Base-by-base conservation (phyloP, 176 grass and related monocot species). In the Tillandsia fasciculata region DNA sequence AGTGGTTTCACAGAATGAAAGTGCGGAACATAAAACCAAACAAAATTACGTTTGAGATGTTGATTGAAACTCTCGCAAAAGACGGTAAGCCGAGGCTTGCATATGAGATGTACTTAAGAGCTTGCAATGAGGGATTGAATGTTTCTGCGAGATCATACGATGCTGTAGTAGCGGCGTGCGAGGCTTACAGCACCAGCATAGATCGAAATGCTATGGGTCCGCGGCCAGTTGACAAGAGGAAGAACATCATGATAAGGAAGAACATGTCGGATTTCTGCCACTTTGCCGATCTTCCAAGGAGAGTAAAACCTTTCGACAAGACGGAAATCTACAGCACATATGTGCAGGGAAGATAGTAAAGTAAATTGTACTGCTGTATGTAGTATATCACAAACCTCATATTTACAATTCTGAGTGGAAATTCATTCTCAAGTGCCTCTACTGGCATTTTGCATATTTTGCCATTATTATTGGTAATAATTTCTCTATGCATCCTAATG, bases 1-100 rank as follows among this genome's bases (percentile, higher is more conserved):
- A 97, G 61, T 97, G 89, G 93, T 97, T 97, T 76, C 81, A 90
- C 74, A 79, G 73, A 15, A 97, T 97, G 93, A 90, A 90, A 52
- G 68, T 75, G 63, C 26, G 26, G 73, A 75, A 27, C 8, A 80
- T 97, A 59, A 76, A 83, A 24, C 93, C 93, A 53, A 87, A 92
- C 54, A 79, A 83, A 74, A 73, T 91, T 66, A 96, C 88, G 17
- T 96, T 92, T 63, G 86, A 97, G 68, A 76, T 85, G 76, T 65
- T 97, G 53, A 82, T 97, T 15, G 68, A 87, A 66, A 81, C 83
- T 73, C 84, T 97, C 64, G 79, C 79, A 4, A 83, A 72, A 71
- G 84, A 97, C 66, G 77, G 82, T 26, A 97, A 97, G 68, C 74
- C 81, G 53, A 92, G 72, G 72, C 81, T 97, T 72, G 89, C 89